phyloP scores from a whole-genome alignment of 176 grass and related monocot species.

The Eragrostis nindensis region DNA sequence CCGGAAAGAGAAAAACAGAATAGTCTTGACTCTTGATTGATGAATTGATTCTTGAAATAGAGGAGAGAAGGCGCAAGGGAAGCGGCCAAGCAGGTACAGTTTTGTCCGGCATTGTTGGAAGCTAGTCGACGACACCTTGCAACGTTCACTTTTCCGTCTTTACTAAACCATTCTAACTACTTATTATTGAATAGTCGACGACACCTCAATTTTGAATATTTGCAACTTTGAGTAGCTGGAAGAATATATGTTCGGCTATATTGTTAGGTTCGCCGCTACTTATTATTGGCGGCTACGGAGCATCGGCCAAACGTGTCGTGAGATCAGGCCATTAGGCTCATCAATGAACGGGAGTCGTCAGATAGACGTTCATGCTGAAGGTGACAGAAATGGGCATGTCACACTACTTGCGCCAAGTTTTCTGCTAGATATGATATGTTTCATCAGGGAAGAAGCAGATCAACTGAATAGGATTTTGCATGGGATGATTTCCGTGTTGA shows the following conservation, averaged over 20 bases:
- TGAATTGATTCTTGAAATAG: neutral
- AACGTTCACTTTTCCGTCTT: neutral
- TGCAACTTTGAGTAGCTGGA: slow-evolving; percentile 37
- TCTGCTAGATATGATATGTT: too few relatives aligned
- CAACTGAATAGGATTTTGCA: too few relatives aligned
- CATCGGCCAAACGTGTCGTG: slow-evolving; percentile 12
- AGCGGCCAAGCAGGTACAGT: neutral
- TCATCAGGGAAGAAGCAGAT: too few relatives aligned
- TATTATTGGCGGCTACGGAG: neutral
- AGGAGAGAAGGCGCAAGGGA: neutral
- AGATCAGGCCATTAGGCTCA: neutral
- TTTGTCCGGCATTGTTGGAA: slow-evolving; percentile 16
- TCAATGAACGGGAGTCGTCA: neutral
- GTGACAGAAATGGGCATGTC: too few relatives aligned
- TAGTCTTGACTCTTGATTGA: neutral
- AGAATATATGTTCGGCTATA: slow-evolving; percentile 21
- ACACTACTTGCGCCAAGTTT: too few relatives aligned
- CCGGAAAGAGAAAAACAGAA: neutral
- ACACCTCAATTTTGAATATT: neutral
- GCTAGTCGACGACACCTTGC: neutral
- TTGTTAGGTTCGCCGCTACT: slow-evolving; percentile 22
- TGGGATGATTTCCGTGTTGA: too few relatives aligned
- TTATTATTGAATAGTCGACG: too few relatives aligned
- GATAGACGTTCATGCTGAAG: neutral
- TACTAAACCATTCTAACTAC: slow-evolving; percentile 30